Evolutionary conservation across 805 yeast genomes (phyloP).

Genomic region (Phaffomyces opuntiae): DNA sequence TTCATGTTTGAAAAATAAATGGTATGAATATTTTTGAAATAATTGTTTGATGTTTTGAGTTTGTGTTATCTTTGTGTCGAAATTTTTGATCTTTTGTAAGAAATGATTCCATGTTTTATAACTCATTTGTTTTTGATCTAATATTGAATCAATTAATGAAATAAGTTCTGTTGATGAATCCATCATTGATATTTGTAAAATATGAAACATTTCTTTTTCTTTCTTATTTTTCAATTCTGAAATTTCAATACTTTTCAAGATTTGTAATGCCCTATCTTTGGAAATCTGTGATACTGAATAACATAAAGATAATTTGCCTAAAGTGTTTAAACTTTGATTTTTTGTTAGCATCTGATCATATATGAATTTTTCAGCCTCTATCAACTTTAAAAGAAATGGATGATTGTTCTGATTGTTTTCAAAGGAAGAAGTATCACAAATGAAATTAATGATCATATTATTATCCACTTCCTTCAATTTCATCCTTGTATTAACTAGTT

Average conservation of each 20-base stretch:
- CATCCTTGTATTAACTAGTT: conserved; percentile 1
- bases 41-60: background rate
- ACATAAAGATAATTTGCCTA: conserved; percentile 1
- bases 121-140: background rate
- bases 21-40: background rate
- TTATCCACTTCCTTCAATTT: background rate
- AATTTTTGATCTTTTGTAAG: background rate
- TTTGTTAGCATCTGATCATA: background rate
- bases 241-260: background rate
- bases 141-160: conserved; percentile 1
- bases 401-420: too few species aligned
- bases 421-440: conserved; percentile 2
- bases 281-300: background rate
- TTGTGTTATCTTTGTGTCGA: background rate
- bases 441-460: conserved; percentile 7
- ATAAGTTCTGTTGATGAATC: conserved; percentile 1
- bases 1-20: conserved; percentile 2
- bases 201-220: conserved; percentile 1
- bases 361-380: background rate
- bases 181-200: background rate
- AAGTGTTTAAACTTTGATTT: background rate
- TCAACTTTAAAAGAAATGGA: background rate
- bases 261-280: background rate
- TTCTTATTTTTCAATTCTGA: background rate
- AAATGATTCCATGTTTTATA: conserved; percentile 5